Evolutionary conservation across 495 filamentous ascomycete genomes (phyloP), one percentile per base, ranked within the genome.

Genomic region (Evernia prunastri): DNA sequence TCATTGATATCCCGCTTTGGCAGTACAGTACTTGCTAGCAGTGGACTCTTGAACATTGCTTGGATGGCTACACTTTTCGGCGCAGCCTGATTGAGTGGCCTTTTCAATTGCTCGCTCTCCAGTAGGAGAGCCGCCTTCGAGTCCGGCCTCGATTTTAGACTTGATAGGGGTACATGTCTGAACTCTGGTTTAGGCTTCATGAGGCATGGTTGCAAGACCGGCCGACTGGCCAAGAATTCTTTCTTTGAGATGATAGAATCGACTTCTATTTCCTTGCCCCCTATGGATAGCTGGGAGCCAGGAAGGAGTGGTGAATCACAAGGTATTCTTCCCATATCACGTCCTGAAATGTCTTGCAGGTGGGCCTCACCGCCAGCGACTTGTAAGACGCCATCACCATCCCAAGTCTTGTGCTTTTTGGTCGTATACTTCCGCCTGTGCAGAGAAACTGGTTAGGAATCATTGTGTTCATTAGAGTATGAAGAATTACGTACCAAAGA

Each of bases 321-420:
- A 69, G 81, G 74, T 13, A 76, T 76, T 56, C 78, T 81, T 23
- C 89, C 89, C 80, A 89, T 82, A 17, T 89, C 85, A 72, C 80
- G 84, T 12, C 89, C 89, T 2, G 81, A 81, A 12, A 83, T 72
- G 72, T 91, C 86, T 60, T 86, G 80, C 10, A 93, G 76, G 60
- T 75, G 76, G 17, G 85, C 87, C 68, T 81, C 82, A 9, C 87
- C 87, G 20, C 76, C 77, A 0, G 73, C 70, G 3, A 86, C 77
- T 4, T 79, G 74, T 15, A 93, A 77, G 10, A 91, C 78, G 4
- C 88, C 89, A 72, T 93, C 89, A n/a, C 89, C 89, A 72, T 92
- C 89, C 87, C 90, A 93, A 20, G 87, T 91, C 71, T 92, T 93
- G 75, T 92, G 84, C 74, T 92, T 93, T 72, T 91, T 93, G 18